A percentile compares a stretch with the other conserved stretches of the same genome.
phyloP scores from a whole-genome alignment of 1,284 basidiomycete genomes.

The Bjerkandera adusta region DNA sequence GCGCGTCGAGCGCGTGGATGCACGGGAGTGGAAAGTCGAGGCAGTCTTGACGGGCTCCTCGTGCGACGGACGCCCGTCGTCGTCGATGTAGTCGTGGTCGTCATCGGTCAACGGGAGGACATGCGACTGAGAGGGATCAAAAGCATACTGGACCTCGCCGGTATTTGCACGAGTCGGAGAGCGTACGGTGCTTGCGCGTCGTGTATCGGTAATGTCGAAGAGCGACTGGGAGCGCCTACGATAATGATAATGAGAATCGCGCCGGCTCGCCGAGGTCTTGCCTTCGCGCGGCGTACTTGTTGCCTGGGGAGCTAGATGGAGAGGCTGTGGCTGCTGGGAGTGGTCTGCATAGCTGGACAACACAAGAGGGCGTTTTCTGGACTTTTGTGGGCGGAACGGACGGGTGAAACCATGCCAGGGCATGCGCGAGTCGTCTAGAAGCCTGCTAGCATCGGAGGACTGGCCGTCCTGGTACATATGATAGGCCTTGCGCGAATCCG shows the following conservation, averaged over 20 bases:
- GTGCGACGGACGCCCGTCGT: neutral
- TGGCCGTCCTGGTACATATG: neutral
- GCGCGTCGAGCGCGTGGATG: slow-evolving; percentile 18
- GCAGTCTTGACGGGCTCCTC: neutral
- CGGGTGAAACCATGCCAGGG: no score
- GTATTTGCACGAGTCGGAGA: slow-evolving; percentile 2
- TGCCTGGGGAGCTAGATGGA: no score
- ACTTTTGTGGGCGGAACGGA: no score
- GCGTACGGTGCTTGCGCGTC: neutral
- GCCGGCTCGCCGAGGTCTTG: slow-evolving; percentile 5
- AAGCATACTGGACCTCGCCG: slow-evolving; percentile 25
- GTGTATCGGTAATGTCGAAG: no score
- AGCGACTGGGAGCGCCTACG: slow-evolving; percentile 30
- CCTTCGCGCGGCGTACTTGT: slow-evolving; percentile 15
- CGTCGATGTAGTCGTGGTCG: slow-evolving; percentile 1
- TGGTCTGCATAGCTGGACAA: no score
- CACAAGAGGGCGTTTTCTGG: no score
- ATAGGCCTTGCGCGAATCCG: neutral
- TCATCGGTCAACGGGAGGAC: slow-evolving; percentile 24
- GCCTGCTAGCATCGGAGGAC: no score
- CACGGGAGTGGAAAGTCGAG: slow-evolving; percentile 17
- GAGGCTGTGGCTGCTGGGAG: no score
- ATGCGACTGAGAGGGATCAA: slow-evolving; percentile 32
- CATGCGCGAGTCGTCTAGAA: neutral
- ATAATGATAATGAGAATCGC: slow-evolving; percentile 22